phyloP scores from a whole-genome alignment of 2,329 filamentous ascomycete species.

The Penicillium sp. region DNA sequence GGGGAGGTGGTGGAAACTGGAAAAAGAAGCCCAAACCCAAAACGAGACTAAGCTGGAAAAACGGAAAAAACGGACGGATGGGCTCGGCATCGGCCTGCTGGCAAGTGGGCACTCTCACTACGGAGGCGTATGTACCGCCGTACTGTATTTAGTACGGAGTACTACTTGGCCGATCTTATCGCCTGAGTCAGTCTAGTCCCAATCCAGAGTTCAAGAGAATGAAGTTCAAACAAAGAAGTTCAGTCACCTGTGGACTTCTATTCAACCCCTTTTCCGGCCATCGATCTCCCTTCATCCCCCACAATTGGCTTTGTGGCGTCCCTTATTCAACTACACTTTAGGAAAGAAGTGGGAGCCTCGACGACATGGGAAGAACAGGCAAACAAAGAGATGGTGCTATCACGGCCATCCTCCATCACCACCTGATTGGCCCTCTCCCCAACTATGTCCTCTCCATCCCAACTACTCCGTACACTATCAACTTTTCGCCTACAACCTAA shows the following conservation, averaged over 20 bases:
- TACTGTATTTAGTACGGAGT: neutral
- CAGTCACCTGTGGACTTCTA: neutral
- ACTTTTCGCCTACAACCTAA: neutral
- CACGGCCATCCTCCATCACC: neutral
- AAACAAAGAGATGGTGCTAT: constrained; percentile 1
- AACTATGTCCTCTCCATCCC: neutral
- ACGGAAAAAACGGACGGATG: constrained; percentile 38
- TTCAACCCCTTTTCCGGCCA: neutral
- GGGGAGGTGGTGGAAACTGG: constrained; percentile 14
- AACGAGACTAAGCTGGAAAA: constrained; percentile 14
- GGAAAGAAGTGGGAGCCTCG: neutral
- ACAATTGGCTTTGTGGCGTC: constrained; percentile 1
- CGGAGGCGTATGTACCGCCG: neutral
- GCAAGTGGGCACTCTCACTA: neutral
- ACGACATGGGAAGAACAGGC: neutral
- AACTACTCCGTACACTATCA: neutral
- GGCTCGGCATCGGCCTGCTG: constrained; percentile 29
- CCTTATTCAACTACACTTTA: constrained; percentile 4
- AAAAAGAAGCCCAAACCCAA: constrained; percentile 11
- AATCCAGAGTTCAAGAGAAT: too few species aligned
- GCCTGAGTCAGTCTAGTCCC: too few species aligned
- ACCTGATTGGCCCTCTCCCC: neutral
- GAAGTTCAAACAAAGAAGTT: neutral
- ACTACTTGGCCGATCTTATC: neutral
- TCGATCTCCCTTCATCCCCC: neutral